Evolutionary conservation across 768 basidiomycete species (phyloP), one percentile per base, ranked within the genome.

Genomic region (Lactarius sanguifluus): DNA sequence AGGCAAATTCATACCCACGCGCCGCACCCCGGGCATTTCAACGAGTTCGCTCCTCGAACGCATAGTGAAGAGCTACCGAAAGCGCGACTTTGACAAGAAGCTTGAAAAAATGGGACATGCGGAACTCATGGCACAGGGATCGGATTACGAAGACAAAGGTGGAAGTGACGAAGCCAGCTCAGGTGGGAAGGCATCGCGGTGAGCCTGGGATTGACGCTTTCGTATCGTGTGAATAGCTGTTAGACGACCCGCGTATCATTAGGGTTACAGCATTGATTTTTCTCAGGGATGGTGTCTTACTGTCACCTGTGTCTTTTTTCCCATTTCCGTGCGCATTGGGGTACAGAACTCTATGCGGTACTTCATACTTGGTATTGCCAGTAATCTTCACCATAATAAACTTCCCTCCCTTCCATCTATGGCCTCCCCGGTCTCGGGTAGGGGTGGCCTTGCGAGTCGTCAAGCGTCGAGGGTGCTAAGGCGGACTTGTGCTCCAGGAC

Each of bases 1-100:
- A 96, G 96, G 96, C 57, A 91, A 90, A 80, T 98, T 99, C 76
- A 81, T 98, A 52, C 96, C 97, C 0, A 99, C 96, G 2, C 86
- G 94, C 16, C 89, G 96, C 61, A 98, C 97, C 5, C 94, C 94
- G 0, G 94, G 94, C 10, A 86, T 98, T 10, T 97, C 95, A 12
- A 99, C 97, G 0, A 96, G 95, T 0, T 90, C 92, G 43, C 82
- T 98, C 23, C 84, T 99, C 43, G 93, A 94, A 74, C 89, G 97
- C 30, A 95, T 98, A 73, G 92, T 98, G 20, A 82, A 84, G 18
- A 88, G 90, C 18, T 98, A 98, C 76, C 83, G 94, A 30, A 86
- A 85, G 55, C 83, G 92, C 20, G 86, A 89, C 66, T 95, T 96
- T 75, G 96, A 98, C 75, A 83, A 82, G 61, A 99, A 98, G 78